A percentile compares a stretch with the other conserved stretches of the same genome.
These are phyloP conservation scores for Aspergillus sp. DNA, from an alignment of 2,329 filamentous ascomycete genomes.

Conservation along the genomic window DNA sequence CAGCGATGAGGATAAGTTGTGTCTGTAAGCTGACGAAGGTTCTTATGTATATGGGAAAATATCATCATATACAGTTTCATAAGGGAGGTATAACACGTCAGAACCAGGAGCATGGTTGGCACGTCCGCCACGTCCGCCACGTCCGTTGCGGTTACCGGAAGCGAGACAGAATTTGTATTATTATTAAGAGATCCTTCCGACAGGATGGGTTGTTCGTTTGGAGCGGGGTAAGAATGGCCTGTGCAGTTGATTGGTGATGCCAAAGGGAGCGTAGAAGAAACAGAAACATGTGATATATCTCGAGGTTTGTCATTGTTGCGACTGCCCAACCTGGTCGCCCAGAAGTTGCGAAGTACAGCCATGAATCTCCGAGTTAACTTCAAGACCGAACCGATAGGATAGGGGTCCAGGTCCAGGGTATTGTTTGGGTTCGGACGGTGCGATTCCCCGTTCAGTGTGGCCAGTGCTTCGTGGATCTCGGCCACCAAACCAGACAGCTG, in stretches of 20 bases:
- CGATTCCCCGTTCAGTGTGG: neutral
- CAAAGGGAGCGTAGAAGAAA: neutral
- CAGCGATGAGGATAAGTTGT: neutral
- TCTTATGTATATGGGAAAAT: neutral
- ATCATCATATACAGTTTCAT: neutral
- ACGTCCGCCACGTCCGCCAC: neutral
- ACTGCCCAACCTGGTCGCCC: neutral
- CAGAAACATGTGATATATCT: neutral
- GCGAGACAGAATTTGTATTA: neutral
- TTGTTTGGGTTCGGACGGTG: neutral
- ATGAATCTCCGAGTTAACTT: neutral
- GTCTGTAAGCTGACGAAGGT: neutral
- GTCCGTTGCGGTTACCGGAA: neutral
- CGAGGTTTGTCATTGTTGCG: neutral
- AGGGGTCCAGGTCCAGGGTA: neutral
- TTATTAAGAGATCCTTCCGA: neutral
- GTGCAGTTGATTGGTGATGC: neutral
- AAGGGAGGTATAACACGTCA: neutral
- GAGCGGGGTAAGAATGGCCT: neutral
- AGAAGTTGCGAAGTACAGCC: neutral
- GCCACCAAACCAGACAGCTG: neutral
- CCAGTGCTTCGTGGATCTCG: neutral
- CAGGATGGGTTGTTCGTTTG: neutral
- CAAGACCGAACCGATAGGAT: neutral
- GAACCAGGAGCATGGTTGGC: neutral